phyloP scores from a whole-genome alignment of 2,329 filamentous ascomycete genomes.

The Aspergillus fumigatus region DNA sequence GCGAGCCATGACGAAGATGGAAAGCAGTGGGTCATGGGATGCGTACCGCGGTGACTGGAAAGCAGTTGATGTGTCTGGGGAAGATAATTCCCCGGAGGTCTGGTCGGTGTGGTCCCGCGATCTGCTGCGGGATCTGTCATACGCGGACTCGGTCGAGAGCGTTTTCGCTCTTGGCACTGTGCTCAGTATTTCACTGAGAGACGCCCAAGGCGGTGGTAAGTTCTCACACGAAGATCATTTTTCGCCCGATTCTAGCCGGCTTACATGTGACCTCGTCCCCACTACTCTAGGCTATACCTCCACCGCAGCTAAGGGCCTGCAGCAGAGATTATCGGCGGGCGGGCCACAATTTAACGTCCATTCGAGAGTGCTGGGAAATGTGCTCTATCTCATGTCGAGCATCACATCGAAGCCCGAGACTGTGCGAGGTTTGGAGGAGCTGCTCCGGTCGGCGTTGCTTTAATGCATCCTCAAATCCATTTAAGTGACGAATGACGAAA shows the following conservation, averaged over 20 bases:
- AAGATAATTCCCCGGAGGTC: slow-evolving; percentile 18
- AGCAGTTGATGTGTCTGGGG: background rate
- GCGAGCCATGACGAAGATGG: slow-evolving; percentile 55
- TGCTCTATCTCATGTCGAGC: slow-evolving; percentile 59
- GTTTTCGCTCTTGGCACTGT: slow-evolving; percentile 73
- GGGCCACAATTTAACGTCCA: slow-evolving; percentile 47
- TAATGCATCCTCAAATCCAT: background rate
- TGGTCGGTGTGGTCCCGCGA: slow-evolving; percentile 70
- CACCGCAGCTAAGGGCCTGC: slow-evolving; percentile 50
- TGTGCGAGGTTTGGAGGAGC: slow-evolving; percentile 37
- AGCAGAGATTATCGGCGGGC: slow-evolving; percentile 44
- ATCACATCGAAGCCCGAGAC: slow-evolving; percentile 45
- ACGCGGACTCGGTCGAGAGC: slow-evolving; percentile 53
- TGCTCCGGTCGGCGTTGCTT: slow-evolving; percentile 35
- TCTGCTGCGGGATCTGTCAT: slow-evolving; percentile 58
- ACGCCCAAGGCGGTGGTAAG: slow-evolving; percentile 45
- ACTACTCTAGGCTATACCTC: slow-evolving; percentile 50
- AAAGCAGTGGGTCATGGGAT: slow-evolving; percentile 54
- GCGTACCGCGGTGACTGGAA: slow-evolving; percentile 50
- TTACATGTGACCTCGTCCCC: slow-evolving; percentile 14
- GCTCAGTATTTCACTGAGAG: slow-evolving; percentile 59
- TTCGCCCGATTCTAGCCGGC: slow-evolving; percentile 6
- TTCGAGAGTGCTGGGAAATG: slow-evolving; percentile 57
- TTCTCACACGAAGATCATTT: background rate
- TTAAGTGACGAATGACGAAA: too few relatives aligned